Evolutionary conservation across 2,329 filamentous ascomycete genomes (phyloP).

Genomic region (Septoria petroselini): DNA sequence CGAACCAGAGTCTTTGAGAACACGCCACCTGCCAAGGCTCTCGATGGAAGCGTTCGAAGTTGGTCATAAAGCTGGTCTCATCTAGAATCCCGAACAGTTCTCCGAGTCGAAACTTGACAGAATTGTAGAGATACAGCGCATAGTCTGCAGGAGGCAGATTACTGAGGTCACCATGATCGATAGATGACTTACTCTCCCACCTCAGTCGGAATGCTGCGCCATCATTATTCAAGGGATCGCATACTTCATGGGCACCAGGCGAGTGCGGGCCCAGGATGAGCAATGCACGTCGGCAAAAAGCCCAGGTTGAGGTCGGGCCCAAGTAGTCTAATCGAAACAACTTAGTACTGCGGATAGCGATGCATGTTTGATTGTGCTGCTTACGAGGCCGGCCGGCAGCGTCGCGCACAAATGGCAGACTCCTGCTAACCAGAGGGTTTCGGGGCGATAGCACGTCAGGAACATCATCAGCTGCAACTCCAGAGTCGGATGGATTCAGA

Average conservation of each 20-base stretch:
- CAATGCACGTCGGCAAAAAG: conserved; percentile 49
- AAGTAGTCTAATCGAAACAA: conserved; percentile 45
- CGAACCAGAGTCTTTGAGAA: conserved; percentile 47
- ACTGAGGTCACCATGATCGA: conserved; percentile 36
- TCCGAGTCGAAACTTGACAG: conserved; percentile 56
- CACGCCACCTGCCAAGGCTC: conserved; percentile 27
- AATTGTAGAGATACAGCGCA: conserved; percentile 54
- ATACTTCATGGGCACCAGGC: conserved; percentile 44
- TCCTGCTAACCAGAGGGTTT: conserved; percentile 10
- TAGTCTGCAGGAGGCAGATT: conserved; percentile 52
- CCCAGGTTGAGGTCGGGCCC: conserved; percentile 57
- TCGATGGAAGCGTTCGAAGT: conserved; percentile 44
- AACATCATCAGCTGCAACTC: background rate
- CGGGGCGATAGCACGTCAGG: background rate
- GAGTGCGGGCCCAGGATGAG: conserved; percentile 49
- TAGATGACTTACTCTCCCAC: conserved; percentile 46
- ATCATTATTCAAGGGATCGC: conserved; percentile 50
- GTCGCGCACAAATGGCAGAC: conserved; percentile 11
- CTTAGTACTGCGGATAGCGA: conserved; percentile 1
- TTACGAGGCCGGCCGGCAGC: conserved; percentile 32
- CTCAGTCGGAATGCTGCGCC: conserved; percentile 52
- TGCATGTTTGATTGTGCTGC: conserved; percentile 21
- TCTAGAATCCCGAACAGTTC: conserved; percentile 57
- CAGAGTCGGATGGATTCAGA: background rate
- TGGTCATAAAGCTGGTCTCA: conserved; percentile 50